Percentiles rank a stretch among this genome's conserved stretches.
Evolutionary conservation across 1,139 yeast species (phyloP).

Genomic region (Chernovozyma sophiae-reginae): DNA sequence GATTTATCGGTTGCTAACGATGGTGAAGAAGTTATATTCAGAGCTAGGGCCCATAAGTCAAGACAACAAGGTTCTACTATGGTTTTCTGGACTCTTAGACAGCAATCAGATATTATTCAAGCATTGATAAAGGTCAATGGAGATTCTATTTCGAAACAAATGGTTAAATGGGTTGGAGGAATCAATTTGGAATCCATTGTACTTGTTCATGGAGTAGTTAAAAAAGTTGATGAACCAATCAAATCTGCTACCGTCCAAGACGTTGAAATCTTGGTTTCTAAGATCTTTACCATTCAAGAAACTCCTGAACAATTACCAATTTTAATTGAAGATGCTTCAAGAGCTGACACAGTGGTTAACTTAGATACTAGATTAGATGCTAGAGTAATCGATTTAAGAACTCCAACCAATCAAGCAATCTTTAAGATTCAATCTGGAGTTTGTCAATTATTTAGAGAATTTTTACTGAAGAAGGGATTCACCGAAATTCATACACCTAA

Average conservation of each 20-base stretch:
- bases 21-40: conserved; percentile 74
- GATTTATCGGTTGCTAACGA: conserved; percentile 62
- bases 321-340: conserved; percentile 90
- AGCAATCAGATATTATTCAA: conserved; percentile 78
- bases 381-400: conserved; percentile 93
- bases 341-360: conserved; percentile 91
- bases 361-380: conserved; percentile 94
- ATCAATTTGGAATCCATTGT: conserved; percentile 89
- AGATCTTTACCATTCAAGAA: conserved; percentile 74
- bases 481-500: conserved; percentile 95
- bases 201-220: conserved; percentile 79
- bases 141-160: conserved; percentile 75
- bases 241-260: conserved; percentile 91
- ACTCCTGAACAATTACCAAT: conserved; percentile 93
- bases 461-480: conserved; percentile 62
- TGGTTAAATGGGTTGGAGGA: conserved; percentile 94
- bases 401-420: conserved; percentile 95
- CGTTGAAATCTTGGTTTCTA: conserved; percentile 74
- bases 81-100: conserved; percentile 88
- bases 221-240: conserved; percentile 80
- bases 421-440: conserved; percentile 93
- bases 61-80: conserved; percentile 96
- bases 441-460: conserved; percentile 84
- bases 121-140: conserved; percentile 69
- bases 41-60: conserved; percentile 91